Conservation (phyloP, 176 grass and related monocot species). For the Rhynchospora breviuscula region DNA sequence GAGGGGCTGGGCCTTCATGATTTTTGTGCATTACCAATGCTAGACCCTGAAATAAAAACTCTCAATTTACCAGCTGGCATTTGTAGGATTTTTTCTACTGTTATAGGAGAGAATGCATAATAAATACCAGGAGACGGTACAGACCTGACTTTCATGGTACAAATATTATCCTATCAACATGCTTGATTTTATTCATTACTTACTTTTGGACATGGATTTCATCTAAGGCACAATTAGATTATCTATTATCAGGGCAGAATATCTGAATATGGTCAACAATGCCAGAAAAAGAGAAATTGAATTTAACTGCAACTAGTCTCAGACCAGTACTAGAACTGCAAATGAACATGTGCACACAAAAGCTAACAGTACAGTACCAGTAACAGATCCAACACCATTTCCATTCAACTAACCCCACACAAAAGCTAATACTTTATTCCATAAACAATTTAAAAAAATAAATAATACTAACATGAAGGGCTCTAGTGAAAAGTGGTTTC, state of each 20-base stretch:
- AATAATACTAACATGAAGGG: constrained; percentile 66
- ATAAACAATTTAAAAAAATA: neutral
- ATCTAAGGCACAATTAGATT: neutral
- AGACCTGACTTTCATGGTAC: neutral
- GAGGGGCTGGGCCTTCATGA: constrained; percentile 38
- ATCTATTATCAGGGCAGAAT: neutral
- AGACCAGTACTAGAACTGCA: neutral
- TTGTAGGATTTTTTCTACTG: neutral
- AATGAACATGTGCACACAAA: neutral
- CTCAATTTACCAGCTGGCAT: neutral
- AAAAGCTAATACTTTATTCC: neutral
- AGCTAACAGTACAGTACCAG: neutral
- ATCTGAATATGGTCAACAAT: neutral
- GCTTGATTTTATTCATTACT: neutral
- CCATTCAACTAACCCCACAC: neutral
- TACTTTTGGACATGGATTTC: neutral
- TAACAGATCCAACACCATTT: neutral
- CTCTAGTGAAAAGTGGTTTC: constrained; percentile 54
- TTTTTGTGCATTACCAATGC: constrained; percentile 74
- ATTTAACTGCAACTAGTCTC: neutral
- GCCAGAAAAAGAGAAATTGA: neutral
- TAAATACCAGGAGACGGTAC: constrained; percentile 2
- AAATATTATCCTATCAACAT: neutral
- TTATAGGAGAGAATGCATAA: neutral
- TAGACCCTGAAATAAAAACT: constrained; percentile 47